Evolutionary conservation across 1,139 yeast species (phyloP).

Genomic region (Meyerozyma carpophila): DNA sequence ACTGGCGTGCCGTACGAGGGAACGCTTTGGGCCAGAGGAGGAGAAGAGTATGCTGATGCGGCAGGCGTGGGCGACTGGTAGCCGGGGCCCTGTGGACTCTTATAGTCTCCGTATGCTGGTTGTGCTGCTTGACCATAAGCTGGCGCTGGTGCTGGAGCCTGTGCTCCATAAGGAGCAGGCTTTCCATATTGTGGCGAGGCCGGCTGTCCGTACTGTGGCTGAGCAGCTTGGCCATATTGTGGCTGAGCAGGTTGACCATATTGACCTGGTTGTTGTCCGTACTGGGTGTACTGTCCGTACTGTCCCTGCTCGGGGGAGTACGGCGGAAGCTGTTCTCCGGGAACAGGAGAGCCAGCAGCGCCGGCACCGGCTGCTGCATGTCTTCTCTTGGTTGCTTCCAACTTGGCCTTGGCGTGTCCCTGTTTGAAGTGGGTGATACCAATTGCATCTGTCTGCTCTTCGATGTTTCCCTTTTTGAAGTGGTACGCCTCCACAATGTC

Average conservation of each 20-base stretch:
- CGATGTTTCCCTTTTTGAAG: slow-evolving; percentile 82
- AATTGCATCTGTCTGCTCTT: slow-evolving; percentile 81
- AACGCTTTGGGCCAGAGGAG: slow-evolving; percentile 5
- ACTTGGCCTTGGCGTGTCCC: slow-evolving; percentile 79
- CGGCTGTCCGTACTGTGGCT: background rate
- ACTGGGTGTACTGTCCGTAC: slow-evolving; percentile 12
- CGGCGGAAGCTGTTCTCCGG: slow-evolving; percentile 20
- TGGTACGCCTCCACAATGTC: slow-evolving; percentile 80
- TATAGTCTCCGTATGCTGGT: slow-evolving; percentile 16
- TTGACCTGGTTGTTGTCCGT: slow-evolving; percentile 9
- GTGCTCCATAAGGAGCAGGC: background rate
- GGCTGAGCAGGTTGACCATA: background rate
- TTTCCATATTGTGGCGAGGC: background rate
- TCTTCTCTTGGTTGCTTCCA: slow-evolving; percentile 76
- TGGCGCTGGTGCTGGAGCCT: slow-evolving; percentile 5
- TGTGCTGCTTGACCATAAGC: no score
- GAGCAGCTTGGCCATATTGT: background rate
- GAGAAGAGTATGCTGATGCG: background rate
- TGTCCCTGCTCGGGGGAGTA: slow-evolving; percentile 20
- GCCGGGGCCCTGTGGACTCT: slow-evolving; percentile 9
- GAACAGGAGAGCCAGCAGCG: slow-evolving; percentile 18
- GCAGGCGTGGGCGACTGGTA: background rate
- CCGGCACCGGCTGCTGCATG: slow-evolving; percentile 45
- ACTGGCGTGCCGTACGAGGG: slow-evolving; percentile 9
- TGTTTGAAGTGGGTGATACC: slow-evolving; percentile 85